A percentile compares a stretch with the other conserved stretches of the same genome.
phyloP scores from a whole-genome alignment of 2,329 filamentous ascomycete species.

The Fusarium acutatum region DNA sequence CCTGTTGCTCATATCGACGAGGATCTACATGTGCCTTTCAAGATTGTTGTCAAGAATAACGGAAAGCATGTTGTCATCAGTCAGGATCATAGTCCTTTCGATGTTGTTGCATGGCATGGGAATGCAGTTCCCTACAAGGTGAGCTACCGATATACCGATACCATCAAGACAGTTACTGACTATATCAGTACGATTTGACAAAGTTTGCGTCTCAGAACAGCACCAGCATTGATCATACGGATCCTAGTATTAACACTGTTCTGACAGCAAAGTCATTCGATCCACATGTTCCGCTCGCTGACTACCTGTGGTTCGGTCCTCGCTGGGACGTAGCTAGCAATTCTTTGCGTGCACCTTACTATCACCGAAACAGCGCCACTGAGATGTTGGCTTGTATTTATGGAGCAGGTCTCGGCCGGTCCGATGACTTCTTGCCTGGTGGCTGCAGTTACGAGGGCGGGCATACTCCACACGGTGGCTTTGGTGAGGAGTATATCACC shows the following conservation, averaged over 20 bases:
- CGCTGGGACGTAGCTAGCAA: constrained; percentile 7
- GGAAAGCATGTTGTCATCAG: constrained; percentile 11
- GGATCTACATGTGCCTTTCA: neutral
- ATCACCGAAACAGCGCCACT: neutral
- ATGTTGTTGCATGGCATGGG: constrained; percentile 21
- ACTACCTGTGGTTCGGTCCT: constrained; percentile 2
- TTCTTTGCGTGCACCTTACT: neutral
- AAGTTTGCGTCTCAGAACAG: constrained; percentile 12
- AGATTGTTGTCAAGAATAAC: constrained; percentile 3
- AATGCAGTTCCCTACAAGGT: constrained; percentile 22
- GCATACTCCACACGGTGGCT: constrained; percentile 13
- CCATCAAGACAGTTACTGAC: fast-evolving
- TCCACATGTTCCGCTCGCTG: neutral
- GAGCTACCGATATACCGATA: fast-evolving
- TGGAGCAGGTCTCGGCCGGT: neutral
- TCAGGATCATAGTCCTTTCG: constrained; percentile 19
- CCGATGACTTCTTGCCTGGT: constrained; percentile 3
- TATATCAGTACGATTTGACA: constrained; percentile 5
- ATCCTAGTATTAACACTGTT: constrained; percentile 5
- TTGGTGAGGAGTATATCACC: constrained; percentile 2
- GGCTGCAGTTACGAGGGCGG: constrained; percentile 14
- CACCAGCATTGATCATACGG: constrained; percentile 11
- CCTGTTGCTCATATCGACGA: constrained; percentile 8
- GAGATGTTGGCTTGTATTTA: constrained; percentile 12
- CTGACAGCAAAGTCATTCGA: constrained; percentile 10